Conservation (phyloP, 257 asterid genomes). For the Scutellaria baicalensis region DNA sequence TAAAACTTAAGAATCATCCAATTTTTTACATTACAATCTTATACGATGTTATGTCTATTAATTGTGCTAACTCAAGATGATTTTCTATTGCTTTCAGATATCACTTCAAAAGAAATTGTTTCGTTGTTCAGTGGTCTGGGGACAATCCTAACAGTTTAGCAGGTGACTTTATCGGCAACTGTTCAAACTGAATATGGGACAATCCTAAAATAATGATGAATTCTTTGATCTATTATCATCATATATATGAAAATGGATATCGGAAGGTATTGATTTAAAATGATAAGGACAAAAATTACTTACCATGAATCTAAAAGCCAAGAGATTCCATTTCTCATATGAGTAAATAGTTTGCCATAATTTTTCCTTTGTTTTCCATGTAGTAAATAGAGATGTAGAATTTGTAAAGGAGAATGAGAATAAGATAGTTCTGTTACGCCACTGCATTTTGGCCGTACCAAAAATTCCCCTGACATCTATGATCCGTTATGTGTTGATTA, state of each 20-base stretch:
- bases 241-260: too few relatives aligned
- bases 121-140: constrained; percentile 88
- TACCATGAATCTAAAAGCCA: too few relatives aligned
- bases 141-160: constrained; percentile 99
- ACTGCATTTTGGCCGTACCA: neutral
- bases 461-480: neutral
- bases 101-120: constrained; percentile 61
- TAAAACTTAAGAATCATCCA: neutral
- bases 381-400: too few relatives aligned
- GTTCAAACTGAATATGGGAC: too few relatives aligned
- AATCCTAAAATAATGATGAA: neutral
- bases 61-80: neutral
- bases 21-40: neutral
- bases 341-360: too few relatives aligned
- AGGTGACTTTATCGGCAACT: constrained; percentile 33
- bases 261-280: too few relatives aligned
- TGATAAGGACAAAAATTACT: too few relatives aligned
- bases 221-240: too few relatives aligned
- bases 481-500: neutral
- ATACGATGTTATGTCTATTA: neutral
- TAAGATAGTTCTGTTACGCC: too few relatives aligned
- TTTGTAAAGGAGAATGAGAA: too few relatives aligned
- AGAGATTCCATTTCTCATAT: too few relatives aligned
- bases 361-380: too few relatives aligned
- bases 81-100: constrained; percentile 48